Evolutionary conservation across 345 rosid genomes (phyloP).

Genomic region (Citrus inodora): DNA sequence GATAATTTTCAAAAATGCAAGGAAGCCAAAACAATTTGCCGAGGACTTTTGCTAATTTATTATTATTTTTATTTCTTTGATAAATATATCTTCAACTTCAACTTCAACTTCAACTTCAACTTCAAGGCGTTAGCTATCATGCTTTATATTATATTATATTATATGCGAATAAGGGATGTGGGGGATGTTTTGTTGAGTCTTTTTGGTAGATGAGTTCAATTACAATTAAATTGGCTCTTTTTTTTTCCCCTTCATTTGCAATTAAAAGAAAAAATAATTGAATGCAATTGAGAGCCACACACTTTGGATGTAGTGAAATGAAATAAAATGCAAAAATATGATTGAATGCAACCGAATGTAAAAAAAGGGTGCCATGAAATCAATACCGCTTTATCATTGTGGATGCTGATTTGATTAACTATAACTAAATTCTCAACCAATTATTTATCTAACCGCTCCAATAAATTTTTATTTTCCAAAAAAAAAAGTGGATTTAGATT

Average conservation of each 20-base stretch:
- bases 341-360: background rate
- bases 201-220: background rate
- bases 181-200: too few species aligned
- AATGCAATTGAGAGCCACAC: background rate
- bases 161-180: too few species aligned
- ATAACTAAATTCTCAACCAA: too few species aligned
- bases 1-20: conserved; percentile 3
- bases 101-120: background rate
- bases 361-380: background rate
- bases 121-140: too few species aligned
- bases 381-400: background rate
- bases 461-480: background rate
- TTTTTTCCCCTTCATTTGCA: background rate
- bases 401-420: background rate
- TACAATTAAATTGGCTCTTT: background rate
- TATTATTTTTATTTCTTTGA: background rate
- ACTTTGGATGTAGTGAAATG: background rate
- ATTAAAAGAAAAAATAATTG: background rate
- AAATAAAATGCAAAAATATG: background rate
- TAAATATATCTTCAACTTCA: background rate
- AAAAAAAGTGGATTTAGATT: too few species aligned
- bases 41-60: background rate
- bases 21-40: background rate
- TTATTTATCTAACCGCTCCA: background rate
- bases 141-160: background rate